Evolutionary conservation across 371 early-diverging fungal species (phyloP).

Genomic region (Dichotomocladium elegans): DNA sequence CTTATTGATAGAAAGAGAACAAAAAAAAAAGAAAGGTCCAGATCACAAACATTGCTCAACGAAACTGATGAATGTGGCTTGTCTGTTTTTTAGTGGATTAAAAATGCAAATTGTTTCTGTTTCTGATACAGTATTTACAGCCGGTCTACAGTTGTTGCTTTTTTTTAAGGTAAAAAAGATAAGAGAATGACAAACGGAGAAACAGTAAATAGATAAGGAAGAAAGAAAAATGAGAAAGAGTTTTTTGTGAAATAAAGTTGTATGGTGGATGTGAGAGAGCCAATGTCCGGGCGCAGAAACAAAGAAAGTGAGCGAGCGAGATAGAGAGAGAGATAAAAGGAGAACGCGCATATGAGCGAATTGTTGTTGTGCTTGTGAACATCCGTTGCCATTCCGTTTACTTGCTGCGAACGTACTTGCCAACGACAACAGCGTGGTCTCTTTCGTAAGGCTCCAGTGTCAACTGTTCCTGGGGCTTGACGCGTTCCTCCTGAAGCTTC

Average conservation of each 20-base stretch:
- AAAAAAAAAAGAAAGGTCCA: too few relatives aligned
- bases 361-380: not conserved
- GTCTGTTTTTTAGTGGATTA: too few relatives aligned
- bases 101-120: not conserved
- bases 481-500: conserved; percentile 96
- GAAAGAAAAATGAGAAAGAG: not conserved
- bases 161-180: conserved; percentile 4
- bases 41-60: too few relatives aligned
- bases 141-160: not conserved
- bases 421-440: conserved; percentile 99
- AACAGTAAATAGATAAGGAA: conserved; percentile 2
- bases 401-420: conserved; percentile 76
- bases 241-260: not conserved
- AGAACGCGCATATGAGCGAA: not conserved
- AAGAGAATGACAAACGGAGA: not conserved
- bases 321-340: too few relatives aligned
- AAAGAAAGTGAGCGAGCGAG: too few relatives aligned
- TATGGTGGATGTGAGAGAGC: not conserved
- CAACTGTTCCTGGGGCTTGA: conserved; percentile 99
- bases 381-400: conserved; percentile 18
- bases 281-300: too few relatives aligned
- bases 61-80: too few relatives aligned
- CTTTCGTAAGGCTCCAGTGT: conserved; percentile 99
- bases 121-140: not conserved
- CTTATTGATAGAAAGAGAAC: too few relatives aligned